phyloP scores from a whole-genome alignment of 495 filamentous ascomycete genomes.

The Cryomyces minteri region DNA sequence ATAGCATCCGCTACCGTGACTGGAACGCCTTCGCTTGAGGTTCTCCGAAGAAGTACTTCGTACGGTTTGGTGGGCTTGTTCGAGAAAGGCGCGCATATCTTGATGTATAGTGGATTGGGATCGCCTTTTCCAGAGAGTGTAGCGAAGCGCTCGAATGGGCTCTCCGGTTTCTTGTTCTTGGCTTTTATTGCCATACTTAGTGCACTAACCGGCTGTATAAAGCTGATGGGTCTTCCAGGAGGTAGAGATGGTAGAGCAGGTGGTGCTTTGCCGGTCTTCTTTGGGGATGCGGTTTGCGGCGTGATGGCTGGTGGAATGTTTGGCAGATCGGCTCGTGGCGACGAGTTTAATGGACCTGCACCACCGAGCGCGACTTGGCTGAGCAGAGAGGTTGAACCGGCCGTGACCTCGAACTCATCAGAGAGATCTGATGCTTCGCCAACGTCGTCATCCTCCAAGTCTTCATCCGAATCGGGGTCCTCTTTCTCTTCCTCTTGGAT shows the following conservation, averaged over 20 bases:
- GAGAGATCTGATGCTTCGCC: conserved; percentile 25
- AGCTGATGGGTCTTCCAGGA: conserved; percentile 78
- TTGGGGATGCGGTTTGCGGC: conserved; percentile 29
- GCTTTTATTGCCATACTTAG: conserved; percentile 54
- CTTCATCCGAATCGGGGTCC: conserved; percentile 11
- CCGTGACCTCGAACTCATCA: conserved; percentile 49
- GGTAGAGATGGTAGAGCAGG: conserved; percentile 60
- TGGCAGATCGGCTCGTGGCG: conserved; percentile 22
- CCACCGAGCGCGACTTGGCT: conserved; percentile 24
- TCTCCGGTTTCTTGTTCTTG: conserved; percentile 57
- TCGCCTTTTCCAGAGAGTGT: conserved; percentile 75
- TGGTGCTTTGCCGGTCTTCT: conserved; percentile 38
- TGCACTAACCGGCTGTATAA: conserved; percentile 59
- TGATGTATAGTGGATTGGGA: conserved; percentile 61
- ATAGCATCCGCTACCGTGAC: conserved; percentile 84
- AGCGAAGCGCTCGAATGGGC: conserved; percentile 72
- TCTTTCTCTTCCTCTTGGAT: conserved; percentile 22
- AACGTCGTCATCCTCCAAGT: conserved; percentile 30
- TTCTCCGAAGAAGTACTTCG: conserved; percentile 60
- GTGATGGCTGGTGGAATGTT: conserved; percentile 14
- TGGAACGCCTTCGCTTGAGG: conserved; percentile 52
- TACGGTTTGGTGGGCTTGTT: conserved; percentile 46
- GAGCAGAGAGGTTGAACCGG: conserved; percentile 40
- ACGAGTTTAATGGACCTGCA: conserved; percentile 9
- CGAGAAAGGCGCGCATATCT: conserved; percentile 77